phyloP scores from a whole-genome alignment of 495 filamentous ascomycete species.

The Xylaria cubensis region DNA sequence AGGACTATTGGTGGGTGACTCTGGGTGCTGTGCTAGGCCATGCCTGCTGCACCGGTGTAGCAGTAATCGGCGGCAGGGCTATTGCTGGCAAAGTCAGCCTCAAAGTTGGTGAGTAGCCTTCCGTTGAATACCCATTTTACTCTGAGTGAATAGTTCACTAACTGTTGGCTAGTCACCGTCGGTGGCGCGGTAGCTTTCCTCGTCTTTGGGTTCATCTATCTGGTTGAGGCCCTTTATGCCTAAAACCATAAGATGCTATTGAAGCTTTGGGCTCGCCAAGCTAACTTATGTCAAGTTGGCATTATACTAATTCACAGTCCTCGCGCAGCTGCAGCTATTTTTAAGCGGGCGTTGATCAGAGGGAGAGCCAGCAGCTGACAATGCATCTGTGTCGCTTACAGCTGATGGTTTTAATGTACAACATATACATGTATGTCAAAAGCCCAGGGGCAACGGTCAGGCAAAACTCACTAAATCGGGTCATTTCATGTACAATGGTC shows the following conservation, averaged over 20 bases:
- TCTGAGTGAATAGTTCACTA: not conserved
- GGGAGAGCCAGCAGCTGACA: not conserved
- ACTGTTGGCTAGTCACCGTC: conserved; percentile 73
- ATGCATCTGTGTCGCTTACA: not conserved
- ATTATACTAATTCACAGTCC: conserved; percentile 28
- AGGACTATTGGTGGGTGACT: conserved; percentile 99
- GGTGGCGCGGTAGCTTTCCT: conserved; percentile 94
- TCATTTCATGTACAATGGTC: conserved; percentile 31
- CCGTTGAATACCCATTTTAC: not conserved
- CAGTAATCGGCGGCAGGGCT: conserved; percentile 91
- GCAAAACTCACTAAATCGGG: not conserved
- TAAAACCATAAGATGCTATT: conserved; percentile 28
- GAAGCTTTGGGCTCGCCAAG: not conserved
- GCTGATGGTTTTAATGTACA: conserved; percentile 21
- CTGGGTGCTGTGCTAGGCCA: conserved; percentile 88
- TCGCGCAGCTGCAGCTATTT: not conserved
- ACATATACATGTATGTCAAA: conserved; percentile 9
- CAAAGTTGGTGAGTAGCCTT: conserved; percentile 82
- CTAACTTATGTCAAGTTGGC: not conserved
- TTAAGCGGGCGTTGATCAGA: conserved; percentile 21
- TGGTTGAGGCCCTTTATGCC: conserved; percentile 79
- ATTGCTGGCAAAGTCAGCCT: conserved; percentile 94
- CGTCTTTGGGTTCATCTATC: conserved; percentile 87
- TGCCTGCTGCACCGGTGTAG: conserved; percentile 85
- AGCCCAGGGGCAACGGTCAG: not conserved